A percentile compares a stretch with the other conserved stretches of the same genome.
These are phyloP conservation scores for Apophysomyces sp. DNA, from an alignment of 371 early-diverging fungal genomes.

Conservation along the genomic window DNA sequence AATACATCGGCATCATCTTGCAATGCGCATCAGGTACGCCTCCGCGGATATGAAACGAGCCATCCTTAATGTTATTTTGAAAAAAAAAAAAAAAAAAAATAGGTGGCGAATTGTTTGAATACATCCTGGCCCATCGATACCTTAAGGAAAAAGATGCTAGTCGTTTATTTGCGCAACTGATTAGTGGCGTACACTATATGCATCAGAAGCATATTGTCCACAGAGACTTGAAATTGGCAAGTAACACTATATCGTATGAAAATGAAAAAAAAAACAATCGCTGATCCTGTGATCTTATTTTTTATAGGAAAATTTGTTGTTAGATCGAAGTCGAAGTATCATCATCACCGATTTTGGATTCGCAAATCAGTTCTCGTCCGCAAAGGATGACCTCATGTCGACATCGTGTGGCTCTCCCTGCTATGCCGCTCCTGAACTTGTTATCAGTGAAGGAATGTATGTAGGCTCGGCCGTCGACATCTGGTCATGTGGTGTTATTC, in stretches of 20 bases:
- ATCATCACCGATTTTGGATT: conserved; percentile 99
- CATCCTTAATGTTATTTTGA: neutral
- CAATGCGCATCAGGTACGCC: conserved; percentile 88
- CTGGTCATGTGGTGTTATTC: conserved; percentile 95
- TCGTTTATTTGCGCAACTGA: conserved; percentile 92
- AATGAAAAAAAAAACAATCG: no score
- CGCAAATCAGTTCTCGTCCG: conserved; percentile 87
- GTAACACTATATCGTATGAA: neutral
- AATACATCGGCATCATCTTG: conserved; percentile 93
- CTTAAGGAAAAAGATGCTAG: conserved; percentile 91
- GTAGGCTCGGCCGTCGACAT: conserved; percentile 97
- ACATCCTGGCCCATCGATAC: conserved; percentile 92
- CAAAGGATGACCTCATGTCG: conserved; percentile 77
- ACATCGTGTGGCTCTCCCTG: conserved; percentile 98
- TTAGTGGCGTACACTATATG: conserved; percentile 87
- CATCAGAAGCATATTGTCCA: conserved; percentile 91
- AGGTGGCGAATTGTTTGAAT: conserved; percentile 96
- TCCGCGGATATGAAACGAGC: neutral
- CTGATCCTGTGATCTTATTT: neutral
- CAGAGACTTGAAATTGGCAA: conserved; percentile 93
- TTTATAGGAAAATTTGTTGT: conserved; percentile 91
- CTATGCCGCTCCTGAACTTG: conserved; percentile 98
- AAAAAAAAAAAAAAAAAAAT: neutral
- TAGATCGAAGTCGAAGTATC: conserved; percentile 87
- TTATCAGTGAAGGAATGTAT: conserved; percentile 95